Base-by-base conservation (phyloP, 352 stramenopile species). In the Phytophthora kernoviae region DNA sequence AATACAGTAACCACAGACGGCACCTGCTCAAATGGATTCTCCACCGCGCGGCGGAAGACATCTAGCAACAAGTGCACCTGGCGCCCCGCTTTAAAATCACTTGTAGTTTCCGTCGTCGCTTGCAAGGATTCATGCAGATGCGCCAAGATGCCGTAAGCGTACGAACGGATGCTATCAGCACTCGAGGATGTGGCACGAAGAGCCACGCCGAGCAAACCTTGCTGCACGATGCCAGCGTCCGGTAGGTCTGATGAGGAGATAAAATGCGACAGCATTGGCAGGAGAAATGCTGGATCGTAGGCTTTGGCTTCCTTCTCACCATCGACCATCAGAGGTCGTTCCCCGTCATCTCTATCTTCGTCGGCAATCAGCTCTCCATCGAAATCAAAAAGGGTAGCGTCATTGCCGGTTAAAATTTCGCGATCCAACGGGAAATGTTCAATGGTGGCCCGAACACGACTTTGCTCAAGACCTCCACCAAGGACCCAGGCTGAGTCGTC, bases 51-150 rank as follows among this genome's bases (percentile, higher is more conserved):
- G 14, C 87, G 86, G 40, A 96, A 81, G 7, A 79, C 81, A 44
- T 94, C 86, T 33, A 96, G 78, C 51, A 94, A 66, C 34, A 96
- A 49, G 57, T 93, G 78, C 9, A 96, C 62, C 55, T 96, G 87
- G 15, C 85, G 75, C 1, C 82, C 84, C 0, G 84, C 77, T 27
- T 88, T 91, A 52, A 92, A 94, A 2, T 90, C 81, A 9, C 62
- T 68, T 10, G 64, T 64, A 20, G 62, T 59, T 55, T 73, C 70
- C n/a, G 66, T 71, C 21, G 85, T 83, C 15, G 71, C 79, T 50
- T 82, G 76, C 12, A 93, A 72, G 18, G 71, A 67, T 27, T 96
- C 85, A 54, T 96, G 84, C 4, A 93, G 18, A 45, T 91, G 81
- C 0, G 85, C 87, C 0, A 94, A 56, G 17, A 96, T 88, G 12